Percentiles rank a stretch among this genome's conserved stretches.
These are phyloP conservation scores for Candida schatavii DNA, from an alignment of 805 yeast genomes.

Conservation along the genomic window DNA sequence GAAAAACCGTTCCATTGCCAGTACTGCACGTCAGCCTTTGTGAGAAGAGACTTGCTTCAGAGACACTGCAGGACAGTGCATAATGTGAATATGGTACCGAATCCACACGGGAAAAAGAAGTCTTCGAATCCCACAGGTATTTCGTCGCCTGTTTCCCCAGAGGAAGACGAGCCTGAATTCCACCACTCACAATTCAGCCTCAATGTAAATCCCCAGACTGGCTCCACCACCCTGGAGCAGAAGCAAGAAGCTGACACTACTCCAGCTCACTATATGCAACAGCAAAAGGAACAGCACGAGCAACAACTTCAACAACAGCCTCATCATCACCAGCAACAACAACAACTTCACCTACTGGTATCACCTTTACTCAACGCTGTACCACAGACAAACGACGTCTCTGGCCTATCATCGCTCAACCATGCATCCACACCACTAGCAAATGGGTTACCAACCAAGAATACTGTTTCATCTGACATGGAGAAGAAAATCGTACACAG, in stretches of 20 bases:
- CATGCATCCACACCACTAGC: not conserved
- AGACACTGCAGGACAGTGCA: conserved; percentile 81
- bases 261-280: not conserved
- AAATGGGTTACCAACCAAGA: not conserved
- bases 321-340: too few relatives aligned
- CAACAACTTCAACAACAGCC: not conserved
- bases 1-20: conserved; percentile 77
- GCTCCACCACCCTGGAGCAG: conserved; percentile 2
- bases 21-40: conserved; percentile 69
- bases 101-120: conserved; percentile 4
- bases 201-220: not conserved
- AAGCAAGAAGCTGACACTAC: not conserved
- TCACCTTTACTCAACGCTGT: not conserved
- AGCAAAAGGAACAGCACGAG: not conserved
- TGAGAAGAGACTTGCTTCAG: conserved; percentile 71
- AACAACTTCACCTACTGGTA: not conserved
- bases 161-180: conserved; percentile 1
- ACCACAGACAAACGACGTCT: not conserved
- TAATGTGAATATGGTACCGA: conserved; percentile 22
- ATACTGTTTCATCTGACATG: not conserved
- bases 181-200: not conserved
- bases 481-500: conserved; percentile 5
- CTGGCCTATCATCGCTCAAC: not conserved
- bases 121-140: conserved; percentile 1
- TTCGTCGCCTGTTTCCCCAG: conserved; percentile 5